Conservation (phyloP, 2,329 filamentous ascomycete genomes). For the Emergomyces orientalis region DNA sequence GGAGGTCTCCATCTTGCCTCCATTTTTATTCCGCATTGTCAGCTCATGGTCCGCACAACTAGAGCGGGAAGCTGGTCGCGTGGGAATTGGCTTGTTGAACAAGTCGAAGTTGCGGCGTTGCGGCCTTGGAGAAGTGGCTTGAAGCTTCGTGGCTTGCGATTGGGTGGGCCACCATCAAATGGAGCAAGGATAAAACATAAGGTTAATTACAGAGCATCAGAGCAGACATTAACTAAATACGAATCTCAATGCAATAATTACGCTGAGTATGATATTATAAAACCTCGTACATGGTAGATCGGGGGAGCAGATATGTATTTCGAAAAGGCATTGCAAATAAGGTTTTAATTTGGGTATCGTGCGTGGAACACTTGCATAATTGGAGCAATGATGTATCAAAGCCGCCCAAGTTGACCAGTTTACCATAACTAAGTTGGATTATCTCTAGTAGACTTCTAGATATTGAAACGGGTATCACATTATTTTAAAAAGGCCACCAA, state of each 20-base stretch:
- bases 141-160: not conserved
- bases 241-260: not conserved
- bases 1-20: conserved; percentile 7
- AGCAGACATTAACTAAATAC: not conserved
- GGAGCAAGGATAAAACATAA: too few species aligned
- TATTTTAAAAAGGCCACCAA: not conserved
- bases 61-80: not conserved
- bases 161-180: not conserved
- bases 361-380: not conserved
- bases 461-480: conserved; percentile 4
- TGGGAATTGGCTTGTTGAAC: not conserved
- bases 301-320: too few species aligned
- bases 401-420: not conserved
- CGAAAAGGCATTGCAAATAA: not conserved
- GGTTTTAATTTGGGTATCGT: not conserved
- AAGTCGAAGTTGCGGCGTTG: conserved; percentile 5
- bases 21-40: conserved; percentile 13
- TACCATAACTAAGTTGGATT: not conserved
- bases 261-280: too few species aligned
- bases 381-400: not conserved
- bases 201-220: not conserved
- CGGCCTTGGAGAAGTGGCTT: conserved; percentile 5
- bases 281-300: too few species aligned
- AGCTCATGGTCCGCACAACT: conserved; percentile 10
- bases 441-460: not conserved